phyloP scores from a whole-genome alignment of 345 rosid genomes.

The Aethionema arabicum region DNA sequence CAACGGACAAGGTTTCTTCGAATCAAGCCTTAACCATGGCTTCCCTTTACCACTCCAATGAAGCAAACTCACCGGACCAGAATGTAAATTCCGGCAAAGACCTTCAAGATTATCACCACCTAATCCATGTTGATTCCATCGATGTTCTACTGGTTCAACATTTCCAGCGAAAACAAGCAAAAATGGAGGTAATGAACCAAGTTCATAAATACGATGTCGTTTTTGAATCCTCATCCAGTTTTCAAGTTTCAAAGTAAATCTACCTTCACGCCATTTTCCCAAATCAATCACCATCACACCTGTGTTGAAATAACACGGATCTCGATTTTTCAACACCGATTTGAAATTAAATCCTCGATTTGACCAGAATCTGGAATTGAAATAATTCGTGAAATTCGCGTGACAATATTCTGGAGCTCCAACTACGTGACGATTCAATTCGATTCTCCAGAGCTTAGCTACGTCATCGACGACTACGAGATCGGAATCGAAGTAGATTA shows the following conservation, averaged over 20 bases:
- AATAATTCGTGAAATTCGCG: slow-evolving; percentile 73
- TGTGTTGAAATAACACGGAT: slow-evolving; percentile 77
- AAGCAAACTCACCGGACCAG: slow-evolving; percentile 76
- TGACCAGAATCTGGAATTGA: slow-evolving; percentile 71
- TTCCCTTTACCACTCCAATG: slow-evolving; percentile 97
- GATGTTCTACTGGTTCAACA: slow-evolving; percentile 73
- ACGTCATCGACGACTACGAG: slow-evolving; percentile 87
- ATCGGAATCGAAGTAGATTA: slow-evolving; percentile 89
- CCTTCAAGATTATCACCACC: slow-evolving; percentile 87
- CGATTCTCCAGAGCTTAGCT: slow-evolving; percentile 64
- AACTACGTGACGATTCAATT: slow-evolving; percentile 51
- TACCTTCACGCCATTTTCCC: slow-evolving; percentile 69
- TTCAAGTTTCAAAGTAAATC: slow-evolving; percentile 59
- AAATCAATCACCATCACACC: slow-evolving; percentile 94
- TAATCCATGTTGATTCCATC: slow-evolving; percentile 94
- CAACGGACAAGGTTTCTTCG: slow-evolving; percentile 62
- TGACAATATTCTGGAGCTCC: slow-evolving; percentile 93
- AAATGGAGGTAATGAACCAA: slow-evolving; percentile 86
- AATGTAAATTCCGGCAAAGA: slow-evolving; percentile 65
- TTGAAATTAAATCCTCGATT: slow-evolving; percentile 43
- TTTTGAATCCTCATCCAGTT: slow-evolving; percentile 79
- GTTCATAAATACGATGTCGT: slow-evolving; percentile 66
- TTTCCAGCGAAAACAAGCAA: slow-evolving; percentile 79
- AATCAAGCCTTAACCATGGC: slow-evolving; percentile 79
- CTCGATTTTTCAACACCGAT: slow-evolving; percentile 49